A percentile compares a stretch with the other conserved stretches of the same genome.
phyloP scores from a whole-genome alignment of 306 rosid genomes.

The Corylus avellana region DNA sequence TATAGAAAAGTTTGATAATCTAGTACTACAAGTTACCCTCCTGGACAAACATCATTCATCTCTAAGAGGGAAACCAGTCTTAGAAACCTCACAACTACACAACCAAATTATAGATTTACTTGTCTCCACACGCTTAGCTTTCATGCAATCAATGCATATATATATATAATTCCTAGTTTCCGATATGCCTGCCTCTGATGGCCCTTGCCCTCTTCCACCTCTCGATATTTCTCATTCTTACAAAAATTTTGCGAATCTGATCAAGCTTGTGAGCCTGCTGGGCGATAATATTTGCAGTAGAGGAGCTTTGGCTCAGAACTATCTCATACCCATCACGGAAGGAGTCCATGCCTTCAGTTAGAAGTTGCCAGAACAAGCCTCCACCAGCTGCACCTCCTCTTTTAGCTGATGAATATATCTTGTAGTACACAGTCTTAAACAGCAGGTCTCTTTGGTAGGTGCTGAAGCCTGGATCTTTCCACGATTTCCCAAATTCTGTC shows the following conservation, averaged over 20 bases:
- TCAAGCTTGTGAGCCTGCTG: slow-evolving; percentile 65
- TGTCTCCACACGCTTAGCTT: not conserved
- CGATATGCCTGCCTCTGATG: slow-evolving; percentile 47
- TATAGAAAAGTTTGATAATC: not conserved
- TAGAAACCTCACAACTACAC: slow-evolving; percentile 10
- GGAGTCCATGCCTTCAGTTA: slow-evolving; percentile 77
- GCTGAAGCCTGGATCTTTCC: slow-evolving; percentile 60
- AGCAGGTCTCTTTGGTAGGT: slow-evolving; percentile 60
- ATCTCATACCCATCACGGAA: slow-evolving; percentile 80
- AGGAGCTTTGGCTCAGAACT: slow-evolving; percentile 64
- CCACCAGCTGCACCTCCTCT: slow-evolving; percentile 81
- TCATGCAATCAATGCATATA: not conserved
- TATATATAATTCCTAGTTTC: slow-evolving; percentile 30
- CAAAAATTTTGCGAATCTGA: slow-evolving; percentile 53
- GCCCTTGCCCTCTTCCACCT: slow-evolving; percentile 57
- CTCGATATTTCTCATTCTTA: slow-evolving; percentile 43
- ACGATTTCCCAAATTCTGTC: slow-evolving; percentile 78
- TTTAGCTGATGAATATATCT: slow-evolving; percentile 73
- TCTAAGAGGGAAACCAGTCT: slow-evolving; percentile 53
- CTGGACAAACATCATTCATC: slow-evolving; percentile 57
- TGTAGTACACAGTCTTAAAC: slow-evolving; percentile 63
- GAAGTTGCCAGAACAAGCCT: slow-evolving; percentile 87
- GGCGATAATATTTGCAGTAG: slow-evolving; percentile 72
- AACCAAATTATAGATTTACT: not conserved
- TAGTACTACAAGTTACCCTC: slow-evolving; percentile 41